Evolutionary conservation across 257 asterid species (phyloP), one percentile per base, ranked within the genome.

Genomic region (Ajuga chamaepitys): DNA sequence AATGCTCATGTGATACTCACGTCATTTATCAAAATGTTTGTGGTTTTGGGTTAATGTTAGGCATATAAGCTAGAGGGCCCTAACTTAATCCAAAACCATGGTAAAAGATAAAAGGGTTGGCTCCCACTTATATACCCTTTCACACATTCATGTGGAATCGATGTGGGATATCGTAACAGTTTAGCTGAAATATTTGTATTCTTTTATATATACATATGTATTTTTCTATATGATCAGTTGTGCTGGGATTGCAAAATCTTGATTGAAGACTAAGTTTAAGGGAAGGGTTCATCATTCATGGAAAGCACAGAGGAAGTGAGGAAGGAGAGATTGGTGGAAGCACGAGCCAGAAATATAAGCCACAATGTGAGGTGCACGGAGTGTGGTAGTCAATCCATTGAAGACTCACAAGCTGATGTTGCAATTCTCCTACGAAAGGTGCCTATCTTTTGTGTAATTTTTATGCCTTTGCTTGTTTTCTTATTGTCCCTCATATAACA

Each of bases 341-440:
- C 97, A 21, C 82, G 98, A 58, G 96, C 97, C 10, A 85, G 88
- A 76, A 89, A 81, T 61, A 89, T 93, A 74, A 89, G 95, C 80
- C 98, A 93, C 75, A 89, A 87, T 30, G 98, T 93, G 28, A 82
- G 97, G 83, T 93, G 98, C 74, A 89, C 96, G 17, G 97, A 87
- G 60, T 93, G 97, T 72, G 97, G 98, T 44, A 89, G 97, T 73
- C 98, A 89, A 77, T 93, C 98, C 45, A 93, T 93, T 65, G 98
- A 93, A 81, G 97, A 89, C 56, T 93, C 97, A 9, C 96, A 89
- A 81, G 98, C 97, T 40, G 98, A 93, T 66, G 35, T 89, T 74
- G 98, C 98, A 5, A 75, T 89, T 76, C 88, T 88, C 71, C 95
- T 92, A 41, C 87, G 95, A 26, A 88, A 92, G 95, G 98, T 91